These are phyloP conservation scores for Suhomyces wounanorum DNA, from an alignment of 1,139 yeast species.

Conservation along the genomic window DNA sequence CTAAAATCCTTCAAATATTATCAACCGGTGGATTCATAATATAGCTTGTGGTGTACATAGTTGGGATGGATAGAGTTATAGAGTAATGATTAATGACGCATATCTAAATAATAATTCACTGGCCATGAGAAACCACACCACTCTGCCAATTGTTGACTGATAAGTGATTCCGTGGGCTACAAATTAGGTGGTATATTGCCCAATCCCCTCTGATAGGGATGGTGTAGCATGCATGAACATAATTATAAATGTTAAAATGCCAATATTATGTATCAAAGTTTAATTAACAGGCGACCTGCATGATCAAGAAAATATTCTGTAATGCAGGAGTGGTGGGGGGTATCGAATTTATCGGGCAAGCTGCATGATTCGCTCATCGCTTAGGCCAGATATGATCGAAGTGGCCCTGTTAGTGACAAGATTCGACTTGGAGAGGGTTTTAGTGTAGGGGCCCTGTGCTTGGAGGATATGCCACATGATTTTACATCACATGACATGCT, in stretches of 20 bases:
- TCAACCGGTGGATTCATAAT: background rate
- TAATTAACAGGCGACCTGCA: background rate
- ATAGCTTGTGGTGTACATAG: background rate
- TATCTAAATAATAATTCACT: background rate
- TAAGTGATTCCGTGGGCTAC: background rate
- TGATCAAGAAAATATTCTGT: background rate
- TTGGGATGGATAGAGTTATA: conserved; percentile 3
- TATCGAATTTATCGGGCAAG: background rate
- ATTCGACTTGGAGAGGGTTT: background rate
- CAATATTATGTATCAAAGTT: background rate
- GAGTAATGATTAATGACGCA: conserved; percentile 7
- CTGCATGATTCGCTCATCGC: background rate
- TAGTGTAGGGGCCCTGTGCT: background rate
- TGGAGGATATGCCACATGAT: too few relatives aligned
- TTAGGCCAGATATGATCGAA: background rate
- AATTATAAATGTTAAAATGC: background rate
- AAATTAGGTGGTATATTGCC: background rate
- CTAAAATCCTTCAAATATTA: background rate
- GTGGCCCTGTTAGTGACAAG: too few relatives aligned
- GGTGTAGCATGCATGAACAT: background rate
- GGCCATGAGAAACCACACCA: background rate
- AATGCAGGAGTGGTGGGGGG: background rate
- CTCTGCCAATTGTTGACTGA: background rate
- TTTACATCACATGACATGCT: too few relatives aligned
- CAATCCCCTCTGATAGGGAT: background rate